Evolutionary conservation across 345 rosid genomes (phyloP).

Genomic region (Eucalyptus guilfoylei): DNA sequence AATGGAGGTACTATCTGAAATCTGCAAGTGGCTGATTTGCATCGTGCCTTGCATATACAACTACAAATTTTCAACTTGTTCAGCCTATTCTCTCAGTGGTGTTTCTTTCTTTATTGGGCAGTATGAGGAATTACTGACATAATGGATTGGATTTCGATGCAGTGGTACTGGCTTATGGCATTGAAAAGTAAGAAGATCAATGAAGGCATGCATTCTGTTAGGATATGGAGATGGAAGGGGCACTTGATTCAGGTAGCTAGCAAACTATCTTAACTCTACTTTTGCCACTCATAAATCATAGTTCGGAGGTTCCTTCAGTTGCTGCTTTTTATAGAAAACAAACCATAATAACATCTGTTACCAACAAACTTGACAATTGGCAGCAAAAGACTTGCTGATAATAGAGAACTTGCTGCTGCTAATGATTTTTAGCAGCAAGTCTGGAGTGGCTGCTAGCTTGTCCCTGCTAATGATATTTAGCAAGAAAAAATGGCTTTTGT

Average conservation of each 20-base stretch:
- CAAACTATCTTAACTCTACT: not conserved
- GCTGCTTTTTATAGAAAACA: not conserved
- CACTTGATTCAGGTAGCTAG: slow-evolving; percentile 64
- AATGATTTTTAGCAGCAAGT: not conserved
- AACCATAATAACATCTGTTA: not conserved
- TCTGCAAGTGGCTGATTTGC: not conserved
- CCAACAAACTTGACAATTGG: not conserved
- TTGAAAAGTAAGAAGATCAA: slow-evolving; percentile 24
- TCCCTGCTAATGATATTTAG: not conserved
- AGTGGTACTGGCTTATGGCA: slow-evolving; percentile 85
- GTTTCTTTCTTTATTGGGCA: not conserved
- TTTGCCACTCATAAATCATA: not conserved
- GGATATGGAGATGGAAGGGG: slow-evolving; percentile 86
- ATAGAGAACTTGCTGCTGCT: not conserved
- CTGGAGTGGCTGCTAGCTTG: not conserved
- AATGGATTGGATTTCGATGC: slow-evolving; percentile 9
- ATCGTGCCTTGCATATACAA: not conserved
- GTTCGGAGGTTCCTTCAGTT: not conserved
- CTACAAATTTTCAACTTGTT: not conserved
- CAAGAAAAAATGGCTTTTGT: not conserved
- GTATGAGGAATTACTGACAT: not conserved
- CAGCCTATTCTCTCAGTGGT: not conserved
- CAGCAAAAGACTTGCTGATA: not conserved
- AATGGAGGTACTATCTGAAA: slow-evolving; percentile 51
- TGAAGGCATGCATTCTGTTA: slow-evolving; percentile 7